A percentile compares a stretch with the other conserved stretches of the same genome.
Conservation (phyloP, 371 early-diverging fungal species). For the Funneliformis caledonium region DNA sequence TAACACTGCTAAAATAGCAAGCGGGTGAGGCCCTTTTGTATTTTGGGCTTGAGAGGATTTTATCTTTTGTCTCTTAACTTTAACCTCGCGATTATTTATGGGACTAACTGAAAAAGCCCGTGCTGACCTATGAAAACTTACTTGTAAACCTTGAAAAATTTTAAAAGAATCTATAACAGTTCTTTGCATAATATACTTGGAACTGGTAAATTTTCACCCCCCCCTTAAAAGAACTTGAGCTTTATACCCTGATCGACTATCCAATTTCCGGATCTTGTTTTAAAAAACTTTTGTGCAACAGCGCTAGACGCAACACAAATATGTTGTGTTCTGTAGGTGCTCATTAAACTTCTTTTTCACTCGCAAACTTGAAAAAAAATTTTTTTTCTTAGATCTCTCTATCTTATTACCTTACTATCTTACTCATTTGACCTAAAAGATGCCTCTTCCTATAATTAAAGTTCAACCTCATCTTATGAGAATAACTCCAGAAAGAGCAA, state of each 20-base stretch:
- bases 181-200: not conserved
- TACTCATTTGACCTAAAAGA: not conserved
- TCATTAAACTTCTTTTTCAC: too few relatives aligned
- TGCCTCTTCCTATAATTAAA: constrained; percentile 3
- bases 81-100: not conserved
- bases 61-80: not conserved
- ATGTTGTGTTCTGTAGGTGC: too few relatives aligned
- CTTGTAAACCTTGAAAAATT: not conserved
- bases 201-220: not conserved
- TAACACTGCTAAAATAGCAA: not conserved
- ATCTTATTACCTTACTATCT: too few relatives aligned
- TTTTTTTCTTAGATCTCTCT: too few relatives aligned
- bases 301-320: too few relatives aligned
- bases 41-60: not conserved
- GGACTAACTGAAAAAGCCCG: not conserved
- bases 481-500: constrained; percentile 30
- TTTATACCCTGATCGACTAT: not conserved
- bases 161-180: not conserved
- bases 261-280: not conserved
- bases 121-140: too few relatives aligned
- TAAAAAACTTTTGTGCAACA: too few relatives aligned
- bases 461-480: constrained; percentile 29
- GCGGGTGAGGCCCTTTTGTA: not conserved
- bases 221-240: not conserved
- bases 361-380: too few relatives aligned